Percentiles rank a stretch among this genome's conserved stretches.
phyloP scores from a whole-genome alignment of 495 filamentous ascomycete species.

The Aspergillus olivimuriae region DNA sequence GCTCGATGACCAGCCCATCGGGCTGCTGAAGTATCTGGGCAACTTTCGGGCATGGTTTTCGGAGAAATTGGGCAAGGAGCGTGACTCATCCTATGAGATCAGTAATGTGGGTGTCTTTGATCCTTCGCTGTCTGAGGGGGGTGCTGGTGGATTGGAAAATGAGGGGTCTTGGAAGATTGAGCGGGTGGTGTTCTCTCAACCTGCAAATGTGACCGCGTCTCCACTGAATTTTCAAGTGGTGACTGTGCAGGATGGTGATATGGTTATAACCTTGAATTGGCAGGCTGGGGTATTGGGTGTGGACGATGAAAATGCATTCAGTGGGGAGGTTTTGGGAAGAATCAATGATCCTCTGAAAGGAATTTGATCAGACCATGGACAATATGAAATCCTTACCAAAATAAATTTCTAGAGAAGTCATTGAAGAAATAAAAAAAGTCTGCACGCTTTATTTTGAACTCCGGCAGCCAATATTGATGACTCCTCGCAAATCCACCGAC shows the following conservation, averaged over 20 bases:
- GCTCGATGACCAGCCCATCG: slow-evolving; percentile 15
- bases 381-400: too few species aligned
- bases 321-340: slow-evolving; percentile 4
- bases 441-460: neutral
- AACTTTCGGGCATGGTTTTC: slow-evolving; percentile 10
- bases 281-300: slow-evolving; percentile 14
- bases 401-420: too few species aligned
- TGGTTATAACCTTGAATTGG: slow-evolving; percentile 19
- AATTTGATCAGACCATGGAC: too few species aligned
- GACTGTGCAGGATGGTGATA: slow-evolving; percentile 10
- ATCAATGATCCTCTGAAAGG: too few species aligned
- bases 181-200: slow-evolving; percentile 11
- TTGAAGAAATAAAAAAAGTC: too few species aligned
- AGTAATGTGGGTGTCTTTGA: slow-evolving; percentile 16
- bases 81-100: slow-evolving; percentile 17
- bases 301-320: slow-evolving; percentile 8
- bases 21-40: slow-evolving; percentile 10
- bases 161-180: slow-evolving; percentile 8
- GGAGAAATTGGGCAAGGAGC: slow-evolving; percentile 8
- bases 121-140: neutral
- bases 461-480: too few species aligned
- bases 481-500: neutral
- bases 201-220: slow-evolving; percentile 10
- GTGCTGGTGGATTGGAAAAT: neutral
- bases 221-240: slow-evolving; percentile 13